These are phyloP conservation scores for Chalciporus piperatoides DNA, from an alignment of 1,284 basidiomycete species.

Conservation along the genomic window DNA sequence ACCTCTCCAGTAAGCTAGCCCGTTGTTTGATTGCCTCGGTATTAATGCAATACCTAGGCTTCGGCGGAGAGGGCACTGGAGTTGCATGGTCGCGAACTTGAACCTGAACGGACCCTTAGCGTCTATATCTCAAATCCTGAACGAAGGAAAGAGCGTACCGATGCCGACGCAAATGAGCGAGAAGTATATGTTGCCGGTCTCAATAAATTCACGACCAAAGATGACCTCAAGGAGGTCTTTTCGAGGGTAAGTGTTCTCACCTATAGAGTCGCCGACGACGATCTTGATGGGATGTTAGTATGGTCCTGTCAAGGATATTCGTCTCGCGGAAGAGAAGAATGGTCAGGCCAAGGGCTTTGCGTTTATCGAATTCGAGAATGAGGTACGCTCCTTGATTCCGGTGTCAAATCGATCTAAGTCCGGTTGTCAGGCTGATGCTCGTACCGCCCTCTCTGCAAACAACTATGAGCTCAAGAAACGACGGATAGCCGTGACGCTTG, in stretches of 20 bases:
- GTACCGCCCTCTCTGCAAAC: constrained; percentile 71
- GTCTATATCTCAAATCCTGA: constrained; percentile 92
- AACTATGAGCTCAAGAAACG: constrained; percentile 84
- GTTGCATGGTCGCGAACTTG: constrained; percentile 73
- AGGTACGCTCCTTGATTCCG: constrained; percentile 43
- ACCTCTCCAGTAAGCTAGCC: constrained; percentile 65
- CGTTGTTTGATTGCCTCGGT: not conserved
- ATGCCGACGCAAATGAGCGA: constrained; percentile 75
- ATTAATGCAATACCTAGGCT: constrained; percentile 37
- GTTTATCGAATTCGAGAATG: constrained; percentile 87
- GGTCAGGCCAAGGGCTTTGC: constrained; percentile 83
- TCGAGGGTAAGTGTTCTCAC: constrained; percentile 48
- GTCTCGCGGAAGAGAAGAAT: constrained; percentile 71
- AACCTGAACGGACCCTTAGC: constrained; percentile 62
- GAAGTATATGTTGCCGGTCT: constrained; percentile 87
- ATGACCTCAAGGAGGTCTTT: constrained; percentile 76
- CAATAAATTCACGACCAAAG: constrained; percentile 68
- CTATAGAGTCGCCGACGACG: constrained; percentile 3
- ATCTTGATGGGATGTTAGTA: constrained; percentile 49
- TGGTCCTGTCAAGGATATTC: constrained; percentile 76
- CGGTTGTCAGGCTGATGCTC: constrained; percentile 59
- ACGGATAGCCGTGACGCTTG: constrained; percentile 79
- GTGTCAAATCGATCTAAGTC: constrained; percentile 1
- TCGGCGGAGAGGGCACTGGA: constrained; percentile 77
- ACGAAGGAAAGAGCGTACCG: constrained; percentile 82